These are phyloP conservation scores for Entomortierella chlamydospora DNA, from an alignment of 192 early-diverging fungal genomes.

Conservation along the genomic window DNA sequence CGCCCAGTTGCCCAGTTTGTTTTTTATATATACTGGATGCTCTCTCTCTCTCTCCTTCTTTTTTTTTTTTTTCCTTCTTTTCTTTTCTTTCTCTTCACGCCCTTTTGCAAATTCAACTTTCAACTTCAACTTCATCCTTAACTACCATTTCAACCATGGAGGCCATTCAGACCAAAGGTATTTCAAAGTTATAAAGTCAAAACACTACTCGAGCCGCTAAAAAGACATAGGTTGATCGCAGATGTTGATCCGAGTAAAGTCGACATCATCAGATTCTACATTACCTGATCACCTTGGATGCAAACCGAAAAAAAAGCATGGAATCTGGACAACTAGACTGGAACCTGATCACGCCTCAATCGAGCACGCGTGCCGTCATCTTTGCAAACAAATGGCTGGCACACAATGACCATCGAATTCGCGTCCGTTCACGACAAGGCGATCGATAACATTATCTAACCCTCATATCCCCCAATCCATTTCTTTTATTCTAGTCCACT, in stretches of 20 bases:
- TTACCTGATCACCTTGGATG: neutral
- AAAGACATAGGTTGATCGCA: neutral
- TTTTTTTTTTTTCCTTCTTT: constrained; percentile 28
- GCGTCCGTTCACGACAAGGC: neutral
- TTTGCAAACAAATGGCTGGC: no score
- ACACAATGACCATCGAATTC: neutral
- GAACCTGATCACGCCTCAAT: neutral
- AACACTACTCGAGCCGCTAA: no score
- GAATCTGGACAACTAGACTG: neutral
- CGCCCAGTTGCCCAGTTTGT: no score
- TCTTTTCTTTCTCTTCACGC: constrained; percentile 22
- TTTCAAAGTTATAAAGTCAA: neutral
- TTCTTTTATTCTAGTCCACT: constrained; percentile 37
- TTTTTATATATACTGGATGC: no score
- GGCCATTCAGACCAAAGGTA: constrained; percentile 50
- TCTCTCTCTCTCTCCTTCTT: neutral
- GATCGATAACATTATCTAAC: neutral
- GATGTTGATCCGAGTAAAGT: neutral
- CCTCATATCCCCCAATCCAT: neutral
- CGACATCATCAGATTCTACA: neutral
- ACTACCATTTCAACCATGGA: constrained; percentile 53
- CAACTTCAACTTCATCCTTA: constrained; percentile 1
- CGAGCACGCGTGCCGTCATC: neutral
- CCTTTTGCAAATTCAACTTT: constrained; percentile 14
- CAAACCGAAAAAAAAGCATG: neutral